Conservation (phyloP, 768 basidiomycete genomes). For the Erythrobasidium yunnanense region DNA sequence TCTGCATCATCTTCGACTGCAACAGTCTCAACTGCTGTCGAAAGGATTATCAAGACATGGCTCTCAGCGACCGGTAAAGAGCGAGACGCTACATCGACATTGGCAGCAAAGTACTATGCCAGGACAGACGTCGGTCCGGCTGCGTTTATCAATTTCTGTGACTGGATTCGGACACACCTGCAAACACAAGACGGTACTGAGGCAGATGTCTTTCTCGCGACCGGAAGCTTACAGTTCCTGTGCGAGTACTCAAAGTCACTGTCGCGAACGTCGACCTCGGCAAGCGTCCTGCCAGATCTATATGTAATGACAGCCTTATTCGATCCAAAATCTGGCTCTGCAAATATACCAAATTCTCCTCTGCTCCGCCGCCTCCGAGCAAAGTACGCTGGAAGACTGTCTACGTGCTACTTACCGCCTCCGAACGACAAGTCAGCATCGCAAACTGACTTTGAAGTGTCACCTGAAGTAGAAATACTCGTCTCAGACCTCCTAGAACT, state of each 20-base stretch:
- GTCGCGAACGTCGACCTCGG: not conserved
- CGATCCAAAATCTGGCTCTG: not conserved
- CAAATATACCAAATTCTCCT: constrained; percentile 37
- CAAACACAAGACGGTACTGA: not conserved
- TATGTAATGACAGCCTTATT: constrained; percentile 44
- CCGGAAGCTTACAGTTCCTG: constrained; percentile 59
- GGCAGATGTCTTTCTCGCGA: constrained; percentile 37
- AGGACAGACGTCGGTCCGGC: constrained; percentile 48
- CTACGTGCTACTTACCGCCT: constrained; percentile 52
- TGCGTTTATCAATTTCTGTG: constrained; percentile 30
- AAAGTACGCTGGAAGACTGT: constrained; percentile 60
- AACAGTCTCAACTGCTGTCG: constrained; percentile 44
- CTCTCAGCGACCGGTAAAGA: constrained; percentile 67
- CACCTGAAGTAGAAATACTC: constrained; percentile 64
- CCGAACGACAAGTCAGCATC: not conserved
- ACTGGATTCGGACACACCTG: constrained; percentile 13
- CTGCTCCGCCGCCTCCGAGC: constrained; percentile 57
- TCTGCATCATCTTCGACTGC: constrained; percentile 51
- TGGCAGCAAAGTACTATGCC: constrained; percentile 71
- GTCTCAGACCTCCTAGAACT: constrained; percentile 61
- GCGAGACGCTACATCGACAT: constrained; percentile 64
- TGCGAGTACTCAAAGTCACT: constrained; percentile 57
- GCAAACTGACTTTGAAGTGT: constrained; percentile 47
- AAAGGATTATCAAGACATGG: constrained; percentile 54
- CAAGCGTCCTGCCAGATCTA: constrained; percentile 37